These are phyloP conservation scores for Sequoia sempervirens DNA, from an alignment of 75 land plant genomes.

Conservation along the genomic window DNA sequence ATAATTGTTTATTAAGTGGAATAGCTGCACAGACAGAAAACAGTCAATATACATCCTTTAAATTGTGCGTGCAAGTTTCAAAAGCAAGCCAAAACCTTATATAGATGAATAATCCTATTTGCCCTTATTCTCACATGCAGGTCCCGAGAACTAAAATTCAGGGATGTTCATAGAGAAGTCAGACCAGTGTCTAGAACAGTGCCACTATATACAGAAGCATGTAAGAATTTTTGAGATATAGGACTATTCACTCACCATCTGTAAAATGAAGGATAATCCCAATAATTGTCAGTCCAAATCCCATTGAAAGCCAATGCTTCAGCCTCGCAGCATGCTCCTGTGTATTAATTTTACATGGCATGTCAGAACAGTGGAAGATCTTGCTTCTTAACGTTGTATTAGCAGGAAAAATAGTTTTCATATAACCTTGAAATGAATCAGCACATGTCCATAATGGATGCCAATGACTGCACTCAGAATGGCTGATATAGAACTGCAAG, in stretches of 20 bases:
- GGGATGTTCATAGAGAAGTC: not conserved
- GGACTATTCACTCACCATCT: slow-evolving; percentile 17
- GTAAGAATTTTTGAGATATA: not conserved
- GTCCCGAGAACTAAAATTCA: not conserved
- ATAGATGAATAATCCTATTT: not conserved
- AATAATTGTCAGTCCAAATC: slow-evolving; percentile 18
- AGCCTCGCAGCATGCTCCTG: slow-evolving; percentile 50
- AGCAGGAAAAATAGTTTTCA: not conserved
- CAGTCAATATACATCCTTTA: not conserved
- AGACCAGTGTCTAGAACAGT: not conserved
- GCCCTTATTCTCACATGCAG: not conserved
- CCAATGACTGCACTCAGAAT: slow-evolving; percentile 38
- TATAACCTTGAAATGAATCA: slow-evolving; percentile 48
- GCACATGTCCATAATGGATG: slow-evolving; percentile 56
- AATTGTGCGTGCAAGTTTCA: not conserved
- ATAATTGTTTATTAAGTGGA: slow-evolving; percentile 83
- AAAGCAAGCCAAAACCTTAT: not conserved
- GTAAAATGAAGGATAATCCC: slow-evolving; percentile 37
- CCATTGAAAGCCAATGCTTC: slow-evolving; percentile 38
- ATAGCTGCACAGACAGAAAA: slow-evolving; percentile 44
- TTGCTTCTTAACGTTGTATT: not conserved
- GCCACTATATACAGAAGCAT: not conserved
- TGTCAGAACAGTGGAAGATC: not conserved
- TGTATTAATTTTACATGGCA: not conserved
- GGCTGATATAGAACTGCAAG: slow-evolving; percentile 46